These are phyloP conservation scores for Bolboschoenus planiculmis DNA, from an alignment of 176 grass and related monocot species.

Conservation along the genomic window DNA sequence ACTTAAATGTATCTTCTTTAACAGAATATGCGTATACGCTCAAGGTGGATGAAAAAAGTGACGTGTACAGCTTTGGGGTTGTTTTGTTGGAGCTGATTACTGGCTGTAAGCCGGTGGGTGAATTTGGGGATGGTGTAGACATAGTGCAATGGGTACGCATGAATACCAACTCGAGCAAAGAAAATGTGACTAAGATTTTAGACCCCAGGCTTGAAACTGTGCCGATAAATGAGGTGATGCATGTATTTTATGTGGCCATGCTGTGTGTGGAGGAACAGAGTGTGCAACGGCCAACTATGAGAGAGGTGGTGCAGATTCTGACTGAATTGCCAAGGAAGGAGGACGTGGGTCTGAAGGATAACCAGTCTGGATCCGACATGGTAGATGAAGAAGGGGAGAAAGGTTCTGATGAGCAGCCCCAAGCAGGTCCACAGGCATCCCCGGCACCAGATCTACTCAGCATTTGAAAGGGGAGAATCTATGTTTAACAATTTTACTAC, in stretches of 20 bases:
- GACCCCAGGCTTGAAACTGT: constrained; percentile 73
- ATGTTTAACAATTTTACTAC: constrained; percentile 28
- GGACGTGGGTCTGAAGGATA: constrained; percentile 27
- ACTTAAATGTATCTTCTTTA: not conserved
- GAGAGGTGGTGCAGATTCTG: constrained; percentile 92
- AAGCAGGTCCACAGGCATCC: constrained; percentile 4
- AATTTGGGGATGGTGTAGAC: constrained; percentile 90
- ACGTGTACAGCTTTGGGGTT: constrained; percentile 92
- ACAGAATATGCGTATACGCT: constrained; percentile 96
- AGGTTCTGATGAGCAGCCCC: constrained; percentile 28
- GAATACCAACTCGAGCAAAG: constrained; percentile 54
- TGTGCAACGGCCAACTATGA: constrained; percentile 80
- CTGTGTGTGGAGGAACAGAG: constrained; percentile 96
- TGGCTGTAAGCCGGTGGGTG: constrained; percentile 77
- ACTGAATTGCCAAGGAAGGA: constrained; percentile 58
- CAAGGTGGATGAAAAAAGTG: constrained; percentile 93
- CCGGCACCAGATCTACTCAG: constrained; percentile 51
- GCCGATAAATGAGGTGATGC: constrained; percentile 62
- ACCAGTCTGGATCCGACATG: constrained; percentile 1
- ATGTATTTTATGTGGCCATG: constrained; percentile 82
- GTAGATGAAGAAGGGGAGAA: constrained; percentile 10
- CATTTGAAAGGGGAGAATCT: constrained; percentile 42
- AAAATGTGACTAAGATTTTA: constrained; percentile 60
- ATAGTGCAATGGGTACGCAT: constrained; percentile 91
- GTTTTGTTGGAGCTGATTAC: constrained; percentile 84